Conservation (phyloP, 139 green algal species). For the Deuterostichococcus epilithicus region DNA sequence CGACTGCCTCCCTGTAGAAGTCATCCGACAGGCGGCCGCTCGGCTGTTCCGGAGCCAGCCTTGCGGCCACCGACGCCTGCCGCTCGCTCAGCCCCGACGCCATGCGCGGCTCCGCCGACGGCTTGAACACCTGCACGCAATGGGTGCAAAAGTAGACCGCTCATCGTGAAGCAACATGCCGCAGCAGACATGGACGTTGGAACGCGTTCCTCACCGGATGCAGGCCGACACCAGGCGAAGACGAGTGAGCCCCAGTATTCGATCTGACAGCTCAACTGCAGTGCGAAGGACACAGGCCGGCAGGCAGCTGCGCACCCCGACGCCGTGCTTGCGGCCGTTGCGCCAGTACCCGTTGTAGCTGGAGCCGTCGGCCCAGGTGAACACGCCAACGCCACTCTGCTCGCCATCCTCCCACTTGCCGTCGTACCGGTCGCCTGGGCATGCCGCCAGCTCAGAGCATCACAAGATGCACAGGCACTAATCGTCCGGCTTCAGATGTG, state of each 20-base stretch:
- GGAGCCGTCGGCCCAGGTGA: slow-evolving; percentile 79
- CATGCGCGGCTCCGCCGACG: neutral
- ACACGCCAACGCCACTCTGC: slow-evolving; percentile 77
- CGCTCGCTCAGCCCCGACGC: neutral
- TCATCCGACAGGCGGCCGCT: neutral
- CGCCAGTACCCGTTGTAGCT: slow-evolving; percentile 84
- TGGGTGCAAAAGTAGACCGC: too few species aligned
- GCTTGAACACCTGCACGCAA: neutral
- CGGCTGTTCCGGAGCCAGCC: neutral
- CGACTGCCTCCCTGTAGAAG: neutral
- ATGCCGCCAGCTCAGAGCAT: too few species aligned
- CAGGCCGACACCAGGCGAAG: too few species aligned
- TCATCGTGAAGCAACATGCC: too few species aligned
- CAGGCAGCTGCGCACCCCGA: slow-evolving; percentile 43
- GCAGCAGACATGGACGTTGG: too few species aligned
- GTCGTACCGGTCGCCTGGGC: slow-evolving; percentile 75
- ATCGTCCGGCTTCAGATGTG: too few species aligned
- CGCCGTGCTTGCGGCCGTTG: slow-evolving; percentile 67
- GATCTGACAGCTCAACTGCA: too few species aligned
- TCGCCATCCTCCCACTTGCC: slow-evolving; percentile 75
- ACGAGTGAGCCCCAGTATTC: too few species aligned
- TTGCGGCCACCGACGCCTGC: neutral
- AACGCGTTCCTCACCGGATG: too few species aligned
- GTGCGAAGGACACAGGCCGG: too few species aligned
- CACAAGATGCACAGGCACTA: neutral